phyloP scores from a whole-genome alignment of 352 stramenopile species.

The Globisporangium spiculum region DNA sequence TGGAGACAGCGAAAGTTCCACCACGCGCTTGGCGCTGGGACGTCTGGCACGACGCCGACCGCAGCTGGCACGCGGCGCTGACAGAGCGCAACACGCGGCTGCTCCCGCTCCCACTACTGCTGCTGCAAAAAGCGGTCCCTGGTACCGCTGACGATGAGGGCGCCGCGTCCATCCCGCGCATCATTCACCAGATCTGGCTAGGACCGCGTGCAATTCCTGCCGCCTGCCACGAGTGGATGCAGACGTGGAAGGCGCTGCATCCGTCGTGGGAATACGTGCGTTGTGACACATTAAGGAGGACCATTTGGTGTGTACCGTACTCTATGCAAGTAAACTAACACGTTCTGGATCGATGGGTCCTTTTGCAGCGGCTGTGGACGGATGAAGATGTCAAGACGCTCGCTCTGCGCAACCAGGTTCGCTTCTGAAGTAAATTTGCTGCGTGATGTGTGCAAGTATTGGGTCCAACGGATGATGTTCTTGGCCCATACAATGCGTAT shows the following conservation, averaged over 20 bases:
- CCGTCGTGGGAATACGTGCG: constrained; percentile 34
- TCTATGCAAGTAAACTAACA: neutral
- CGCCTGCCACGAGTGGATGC: constrained; percentile 32
- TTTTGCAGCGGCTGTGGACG: constrained; percentile 42
- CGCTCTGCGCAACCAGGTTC: constrained; percentile 32
- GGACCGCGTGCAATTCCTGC: constrained; percentile 28
- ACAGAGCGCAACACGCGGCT: constrained; percentile 18
- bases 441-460: neutral
- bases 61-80: constrained; percentile 26
- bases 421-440: neutral
- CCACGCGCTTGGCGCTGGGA: constrained; percentile 27
- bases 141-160: neutral
- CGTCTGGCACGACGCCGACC: constrained; percentile 32
- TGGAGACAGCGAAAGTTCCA: neutral
- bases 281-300: neutral
- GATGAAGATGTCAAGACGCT: constrained; percentile 34
- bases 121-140: neutral
- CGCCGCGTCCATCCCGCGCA: constrained; percentile 27
- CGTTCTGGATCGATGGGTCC: neutral
- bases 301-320: neutral
- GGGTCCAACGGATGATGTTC: neutral
- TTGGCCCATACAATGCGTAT: constrained; percentile 3
- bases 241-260: constrained; percentile 45
- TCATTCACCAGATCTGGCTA: constrained; percentile 79
- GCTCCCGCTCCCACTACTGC: neutral